phyloP scores from a whole-genome alignment of 129 eudicot species.

The Pittosporum tobira region DNA sequence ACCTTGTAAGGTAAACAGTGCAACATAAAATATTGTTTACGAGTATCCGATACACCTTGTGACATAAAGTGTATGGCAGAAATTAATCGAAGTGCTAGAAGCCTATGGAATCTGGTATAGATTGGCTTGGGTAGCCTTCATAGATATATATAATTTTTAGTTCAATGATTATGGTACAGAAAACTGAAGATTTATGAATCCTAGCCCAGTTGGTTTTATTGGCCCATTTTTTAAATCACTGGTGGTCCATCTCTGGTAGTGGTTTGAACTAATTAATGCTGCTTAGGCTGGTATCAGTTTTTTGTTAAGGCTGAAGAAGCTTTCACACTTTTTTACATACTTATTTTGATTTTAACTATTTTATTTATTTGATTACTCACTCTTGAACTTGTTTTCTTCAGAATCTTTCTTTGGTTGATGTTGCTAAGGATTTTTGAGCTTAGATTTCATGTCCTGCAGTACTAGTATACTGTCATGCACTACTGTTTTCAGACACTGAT shows the following conservation, averaged over 20 bases:
- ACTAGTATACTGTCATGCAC: conserved; percentile 54
- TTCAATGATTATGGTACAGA: not conserved
- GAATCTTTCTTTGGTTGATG: conserved; percentile 22
- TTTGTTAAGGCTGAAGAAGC: not conserved
- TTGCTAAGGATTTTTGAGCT: conserved; percentile 13
- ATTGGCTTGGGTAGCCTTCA: not conserved
- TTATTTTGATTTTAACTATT: not conserved
- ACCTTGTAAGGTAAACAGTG: too few relatives aligned
- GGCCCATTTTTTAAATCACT: not conserved
- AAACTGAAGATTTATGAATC: not conserved
- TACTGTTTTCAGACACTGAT: conserved; percentile 37
- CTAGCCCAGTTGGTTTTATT: too few relatives aligned
- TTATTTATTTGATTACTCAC: not conserved
- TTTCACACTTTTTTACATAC: not conserved
- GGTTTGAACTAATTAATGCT: not conserved
- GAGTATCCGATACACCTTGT: too few relatives aligned
- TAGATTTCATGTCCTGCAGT: conserved; percentile 40
- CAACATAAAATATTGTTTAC: too few relatives aligned
- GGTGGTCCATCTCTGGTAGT: too few relatives aligned
- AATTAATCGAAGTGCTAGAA: not conserved
- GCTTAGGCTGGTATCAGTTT: not conserved
- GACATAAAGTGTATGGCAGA: not conserved
- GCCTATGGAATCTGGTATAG: too few relatives aligned
- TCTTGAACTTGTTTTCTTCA: conserved; percentile 8
- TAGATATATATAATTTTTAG: not conserved